These are phyloP conservation scores for Mortierella sp. DNA, from an alignment of 371 early-diverging fungal species.

Conservation along the genomic window DNA sequence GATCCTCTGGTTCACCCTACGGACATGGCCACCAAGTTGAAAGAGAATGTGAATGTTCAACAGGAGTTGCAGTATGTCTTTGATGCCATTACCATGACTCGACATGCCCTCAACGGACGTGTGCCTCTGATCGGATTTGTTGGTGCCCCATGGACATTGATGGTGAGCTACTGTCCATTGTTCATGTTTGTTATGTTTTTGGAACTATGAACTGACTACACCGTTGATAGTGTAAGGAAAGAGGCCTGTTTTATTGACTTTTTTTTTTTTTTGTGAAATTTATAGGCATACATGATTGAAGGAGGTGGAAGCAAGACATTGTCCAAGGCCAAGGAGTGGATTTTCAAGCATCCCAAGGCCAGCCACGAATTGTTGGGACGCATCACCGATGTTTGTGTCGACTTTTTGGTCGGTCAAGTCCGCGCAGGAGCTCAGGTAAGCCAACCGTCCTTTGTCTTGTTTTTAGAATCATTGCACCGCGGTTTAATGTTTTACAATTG, in stretches of 20 bases:
- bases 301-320: slow-evolving; percentile 96
- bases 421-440: slow-evolving; percentile 97
- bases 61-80: slow-evolving; percentile 91
- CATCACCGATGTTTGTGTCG: slow-evolving; percentile 86
- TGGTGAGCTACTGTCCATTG: slow-evolving; percentile 68
- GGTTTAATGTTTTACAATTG: no score
- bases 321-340: slow-evolving; percentile 90
- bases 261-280: neutral
- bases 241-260: no score
- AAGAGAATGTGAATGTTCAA: slow-evolving; percentile 74
- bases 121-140: slow-evolving; percentile 96
- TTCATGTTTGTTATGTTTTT: no score
- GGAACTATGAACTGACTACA: no score
- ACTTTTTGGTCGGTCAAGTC: slow-evolving; percentile 93
- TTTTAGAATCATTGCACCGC: no score
- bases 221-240: no score
- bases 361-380: slow-evolving; percentile 83
- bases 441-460: no score
- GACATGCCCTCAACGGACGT: slow-evolving; percentile 85
- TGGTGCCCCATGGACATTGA: slow-evolving; percentile 98
- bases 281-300: slow-evolving; percentile 95
- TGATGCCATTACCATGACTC: slow-evolving; percentile 94
- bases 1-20: slow-evolving; percentile 80
- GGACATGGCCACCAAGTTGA: slow-evolving; percentile 78
- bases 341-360: slow-evolving; percentile 85